These are phyloP conservation scores for Penicillium sp. DNA, from an alignment of 2,329 filamentous ascomycete species.

Conservation along the genomic window DNA sequence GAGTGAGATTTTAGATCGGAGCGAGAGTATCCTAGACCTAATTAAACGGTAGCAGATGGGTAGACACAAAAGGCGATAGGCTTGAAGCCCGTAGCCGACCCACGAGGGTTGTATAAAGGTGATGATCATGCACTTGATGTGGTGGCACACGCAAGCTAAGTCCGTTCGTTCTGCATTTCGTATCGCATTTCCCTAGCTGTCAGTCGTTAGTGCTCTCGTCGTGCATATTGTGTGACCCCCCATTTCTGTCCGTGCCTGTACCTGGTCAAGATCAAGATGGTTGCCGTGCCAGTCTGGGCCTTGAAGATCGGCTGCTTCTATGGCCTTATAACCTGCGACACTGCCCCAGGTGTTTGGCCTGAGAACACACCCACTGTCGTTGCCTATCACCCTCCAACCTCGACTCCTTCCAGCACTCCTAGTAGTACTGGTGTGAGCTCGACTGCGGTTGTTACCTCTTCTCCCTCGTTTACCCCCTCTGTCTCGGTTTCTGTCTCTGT, in stretches of 20 bases:
- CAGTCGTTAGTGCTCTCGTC: constrained; percentile 13
- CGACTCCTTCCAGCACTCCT: constrained; percentile 11
- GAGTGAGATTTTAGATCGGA: neutral
- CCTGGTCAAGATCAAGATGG: constrained; percentile 26
- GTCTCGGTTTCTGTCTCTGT: constrained; percentile 3
- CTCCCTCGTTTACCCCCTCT: constrained; percentile 8
- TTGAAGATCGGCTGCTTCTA: constrained; percentile 30
- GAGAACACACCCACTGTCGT: constrained; percentile 26
- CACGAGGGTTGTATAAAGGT: constrained; percentile 13
- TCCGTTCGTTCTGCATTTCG: constrained; percentile 13
- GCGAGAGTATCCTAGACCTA: neutral
- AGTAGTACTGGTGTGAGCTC: constrained; percentile 9
- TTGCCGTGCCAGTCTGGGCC: constrained; percentile 21
- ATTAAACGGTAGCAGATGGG: neutral
- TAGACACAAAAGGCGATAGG: constrained; percentile 17
- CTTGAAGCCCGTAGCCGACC: neutral
- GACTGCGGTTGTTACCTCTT: constrained; percentile 1
- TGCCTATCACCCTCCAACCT: constrained; percentile 10
- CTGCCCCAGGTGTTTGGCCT: constrained; percentile 32
- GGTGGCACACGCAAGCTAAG: constrained; percentile 6
- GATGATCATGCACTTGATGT: constrained; percentile 6
- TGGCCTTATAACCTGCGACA: constrained; percentile 36
- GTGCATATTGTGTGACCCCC: constrained; percentile 15
- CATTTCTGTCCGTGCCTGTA: constrained; percentile 1
- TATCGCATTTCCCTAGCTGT: constrained; percentile 5